Percentiles rank a stretch among this genome's conserved stretches.
phyloP scores from a whole-genome alignment of 1,284 basidiomycete genomes.

The Leccinum fuscescens region DNA sequence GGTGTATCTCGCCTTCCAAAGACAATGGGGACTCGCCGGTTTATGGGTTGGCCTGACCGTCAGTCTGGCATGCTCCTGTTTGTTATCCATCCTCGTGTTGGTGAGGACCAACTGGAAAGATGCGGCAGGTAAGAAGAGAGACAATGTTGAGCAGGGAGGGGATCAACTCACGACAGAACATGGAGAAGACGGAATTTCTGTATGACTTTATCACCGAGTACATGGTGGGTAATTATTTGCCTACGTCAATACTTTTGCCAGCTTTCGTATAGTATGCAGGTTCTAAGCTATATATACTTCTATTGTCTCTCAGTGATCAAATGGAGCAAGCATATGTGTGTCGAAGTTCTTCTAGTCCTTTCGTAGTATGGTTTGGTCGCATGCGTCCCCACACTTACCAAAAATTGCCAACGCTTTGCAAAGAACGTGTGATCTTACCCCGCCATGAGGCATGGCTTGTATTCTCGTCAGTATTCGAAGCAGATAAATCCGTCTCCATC shows the following conservation, averaged over 20 bases:
- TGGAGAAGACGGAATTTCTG: not conserved
- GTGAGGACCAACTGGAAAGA: conserved; percentile 20
- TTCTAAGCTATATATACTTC: not conserved
- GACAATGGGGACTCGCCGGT: conserved; percentile 27
- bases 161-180: not conserved
- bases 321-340: not conserved
- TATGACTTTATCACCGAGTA: not conserved
- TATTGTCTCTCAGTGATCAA: not conserved
- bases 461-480: not conserved
- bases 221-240: not conserved
- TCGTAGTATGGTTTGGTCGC: not conserved
- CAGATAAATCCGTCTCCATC: not conserved
- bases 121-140: not conserved
- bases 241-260: not conserved
- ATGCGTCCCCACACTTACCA: not conserved
- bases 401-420: not conserved
- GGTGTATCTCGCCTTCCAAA: conserved; percentile 25
- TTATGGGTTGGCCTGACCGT: conserved; percentile 25
- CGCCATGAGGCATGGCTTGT: not conserved
- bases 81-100: conserved; percentile 22
- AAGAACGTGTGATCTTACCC: not conserved
- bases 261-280: not conserved
- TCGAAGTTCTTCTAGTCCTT: not conserved
- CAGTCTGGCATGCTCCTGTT: conserved; percentile 24
- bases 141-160: not conserved